Base-by-base conservation (phyloP, 345 rosid species). In the Passiflora organensis region DNA sequence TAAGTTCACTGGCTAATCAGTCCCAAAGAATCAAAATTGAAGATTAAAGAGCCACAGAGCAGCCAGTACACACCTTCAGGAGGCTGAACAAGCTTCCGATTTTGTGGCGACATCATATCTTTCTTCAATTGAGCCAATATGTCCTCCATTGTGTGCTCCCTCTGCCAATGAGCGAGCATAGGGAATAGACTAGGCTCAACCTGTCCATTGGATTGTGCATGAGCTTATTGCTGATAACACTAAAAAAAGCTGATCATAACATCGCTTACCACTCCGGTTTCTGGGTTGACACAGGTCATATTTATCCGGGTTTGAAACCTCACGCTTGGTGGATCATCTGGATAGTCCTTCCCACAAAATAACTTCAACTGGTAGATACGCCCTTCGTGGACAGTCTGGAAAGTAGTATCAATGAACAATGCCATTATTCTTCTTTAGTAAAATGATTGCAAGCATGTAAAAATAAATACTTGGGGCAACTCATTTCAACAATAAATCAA, bases 281-380 rank as follows among this genome's bases (percentile, higher is more conserved):
- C 95, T 55, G 73, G 85, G 66, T 86, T 86, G 63, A 86, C 77
- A n/a, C 89, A 86, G 19, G 78, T 83, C 87, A 86, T 86, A 67
- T 86, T 86, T 64, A 86, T 65, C 51, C 78, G 82, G 41, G 87
- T 77, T 44, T 86, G 87, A 67, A 83, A 86, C 73, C 82, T 75
- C 46, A 86, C 89, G 41, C 71, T 79, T 15, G 95, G 95, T n/a
- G 95, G 82, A 59, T 72, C 72, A 51, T 81, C 89, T 5, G 95
- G 95, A 63, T 86, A 86, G 43, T 83, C 87, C 57, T 71, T 63
- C 49, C 82, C 89, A 44, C 89, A 86, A 57, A 86, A 81, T 66
- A 86, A 65, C 58, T 86, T 86, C 79, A 83, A 75, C 85, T 86
- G 95, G 63, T 86, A 83, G 56, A 86, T 86, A 20, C 89, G 87